Base-by-base conservation (phyloP, 805 yeast species). In the Candida insectalens region DNA sequence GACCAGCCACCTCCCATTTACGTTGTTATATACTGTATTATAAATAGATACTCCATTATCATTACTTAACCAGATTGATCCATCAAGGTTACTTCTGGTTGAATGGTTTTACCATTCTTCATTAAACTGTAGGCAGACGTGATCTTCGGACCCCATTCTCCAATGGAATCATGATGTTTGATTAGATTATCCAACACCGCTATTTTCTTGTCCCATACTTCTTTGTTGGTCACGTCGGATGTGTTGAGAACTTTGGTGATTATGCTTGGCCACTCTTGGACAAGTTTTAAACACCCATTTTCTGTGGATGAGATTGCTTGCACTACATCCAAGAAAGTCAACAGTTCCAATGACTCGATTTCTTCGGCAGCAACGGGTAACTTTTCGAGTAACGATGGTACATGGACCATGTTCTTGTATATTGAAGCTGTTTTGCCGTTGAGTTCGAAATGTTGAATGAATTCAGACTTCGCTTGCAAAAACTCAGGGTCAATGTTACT, bases 251-350 rank as follows among this genome's bases (percentile, higher is more conserved):
- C 32, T 16, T 36, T 36, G 22, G 48, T 49, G 50, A 59, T 41
- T 9, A 50, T 41, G 5, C 33, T 28, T 2, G 61, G 53, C 59
- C 59, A 58, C 2, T 36, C 35, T 9, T 34, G 30, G 2, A 56
- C 35, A 8, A 62, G 38, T 15, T 41, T 49, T 2, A 31, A 20
- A 8, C 43, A 26, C 4, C 59, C 51, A 40, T 53, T 47, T 2
- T 44, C 25, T 2, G 43, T 37, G 5, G 32, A 17, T 0, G 51
- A 35, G n/a, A 62, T 27, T 1, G 44, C 37, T 5, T 26, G 34
- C 27, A 59, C 14, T 4, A 59, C 21, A 20, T 46, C 40, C 30
- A 55, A 31, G 21, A 55, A 42, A 15, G 43, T 49, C 3, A 38
- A 39, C 4, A 45, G 39, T n/a, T 51, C 49, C 30, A 58, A 40